phyloP scores from a whole-genome alignment of 2,329 filamentous ascomycete genomes.

The Lasiodiplodia hormozganensis region DNA sequence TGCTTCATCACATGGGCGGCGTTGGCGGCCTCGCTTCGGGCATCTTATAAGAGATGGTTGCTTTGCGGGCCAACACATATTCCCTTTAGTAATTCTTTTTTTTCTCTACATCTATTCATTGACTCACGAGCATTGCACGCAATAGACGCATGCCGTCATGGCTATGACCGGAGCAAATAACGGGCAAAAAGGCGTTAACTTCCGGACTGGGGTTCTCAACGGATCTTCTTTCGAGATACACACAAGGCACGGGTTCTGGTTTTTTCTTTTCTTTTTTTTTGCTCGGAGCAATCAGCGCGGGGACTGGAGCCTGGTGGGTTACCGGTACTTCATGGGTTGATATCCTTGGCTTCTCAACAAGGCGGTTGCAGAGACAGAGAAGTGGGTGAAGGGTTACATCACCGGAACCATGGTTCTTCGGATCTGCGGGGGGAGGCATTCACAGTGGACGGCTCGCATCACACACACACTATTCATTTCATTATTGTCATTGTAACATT shows the following conservation, averaged over 20 bases:
- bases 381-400: not conserved
- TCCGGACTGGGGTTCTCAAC: not conserved
- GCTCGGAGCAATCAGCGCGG: not conserved
- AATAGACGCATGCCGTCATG: conserved; percentile 51
- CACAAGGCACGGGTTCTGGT: conserved; percentile 26
- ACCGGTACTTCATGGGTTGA: not conserved
- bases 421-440: not conserved
- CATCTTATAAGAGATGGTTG: conserved; percentile 4
- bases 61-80: not conserved
- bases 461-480: not conserved
- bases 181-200: conserved; percentile 27
- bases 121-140: conserved; percentile 32
- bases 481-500: conserved; percentile 6
- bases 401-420: not conserved
- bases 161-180: conserved; percentile 40
- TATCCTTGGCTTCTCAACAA: conserved; percentile 12
- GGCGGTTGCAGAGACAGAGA: conserved; percentile 8
- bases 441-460: not conserved
- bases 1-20: not conserved
- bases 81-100: conserved; percentile 9
- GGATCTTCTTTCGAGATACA: conserved; percentile 26
- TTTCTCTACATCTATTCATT: not conserved
- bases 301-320: not conserved
- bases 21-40: not conserved
- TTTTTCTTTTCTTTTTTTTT: conserved; percentile 3